Evolutionary conservation across 352 stramenopile species (phyloP).

Genomic region (Vaucheria bursata): DNA sequence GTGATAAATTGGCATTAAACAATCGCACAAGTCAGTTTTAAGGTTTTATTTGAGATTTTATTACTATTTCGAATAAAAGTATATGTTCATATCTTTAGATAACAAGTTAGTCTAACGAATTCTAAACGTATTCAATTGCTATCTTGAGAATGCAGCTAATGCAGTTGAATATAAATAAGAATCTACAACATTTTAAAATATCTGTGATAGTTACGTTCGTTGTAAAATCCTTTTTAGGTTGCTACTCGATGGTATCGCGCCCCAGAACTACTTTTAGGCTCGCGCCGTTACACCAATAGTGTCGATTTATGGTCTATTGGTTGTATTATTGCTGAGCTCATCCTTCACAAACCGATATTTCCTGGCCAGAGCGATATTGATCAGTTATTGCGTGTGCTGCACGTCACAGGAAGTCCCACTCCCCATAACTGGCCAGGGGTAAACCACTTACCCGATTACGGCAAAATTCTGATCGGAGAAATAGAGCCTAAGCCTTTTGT

Average conservation of each 20-base stretch:
- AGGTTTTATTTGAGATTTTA: no score
- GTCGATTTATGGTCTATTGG: conserved; percentile 71
- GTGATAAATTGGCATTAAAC: no score
- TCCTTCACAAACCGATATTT: conserved; percentile 18
- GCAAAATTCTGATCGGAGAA: conserved; percentile 6
- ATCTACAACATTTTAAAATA: no score
- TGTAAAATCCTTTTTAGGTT: conserved; percentile 54
- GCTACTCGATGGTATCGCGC: conserved; percentile 86
- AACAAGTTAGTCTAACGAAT: no score
- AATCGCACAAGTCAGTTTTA: no score
- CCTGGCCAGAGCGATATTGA: conserved; percentile 37
- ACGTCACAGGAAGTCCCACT: conserved; percentile 19
- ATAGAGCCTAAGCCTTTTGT: neutral
- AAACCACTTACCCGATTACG: conserved; percentile 27
- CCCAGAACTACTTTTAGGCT: conserved; percentile 76
- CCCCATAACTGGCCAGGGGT: conserved; percentile 13
- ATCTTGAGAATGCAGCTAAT: no score
- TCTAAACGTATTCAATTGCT: no score
- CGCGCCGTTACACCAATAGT: conserved; percentile 34
- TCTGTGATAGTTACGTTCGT: no score
- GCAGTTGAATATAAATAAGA: no score
- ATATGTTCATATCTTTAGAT: no score
- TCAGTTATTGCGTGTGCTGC: conserved; percentile 28
- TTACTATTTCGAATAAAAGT: no score
- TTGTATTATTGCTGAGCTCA: conserved; percentile 20